Percentiles rank a stretch among this genome's conserved stretches.
Evolutionary conservation across 371 early-diverging fungal genomes (phyloP).

Genomic region (Mucor circinelloides): DNA sequence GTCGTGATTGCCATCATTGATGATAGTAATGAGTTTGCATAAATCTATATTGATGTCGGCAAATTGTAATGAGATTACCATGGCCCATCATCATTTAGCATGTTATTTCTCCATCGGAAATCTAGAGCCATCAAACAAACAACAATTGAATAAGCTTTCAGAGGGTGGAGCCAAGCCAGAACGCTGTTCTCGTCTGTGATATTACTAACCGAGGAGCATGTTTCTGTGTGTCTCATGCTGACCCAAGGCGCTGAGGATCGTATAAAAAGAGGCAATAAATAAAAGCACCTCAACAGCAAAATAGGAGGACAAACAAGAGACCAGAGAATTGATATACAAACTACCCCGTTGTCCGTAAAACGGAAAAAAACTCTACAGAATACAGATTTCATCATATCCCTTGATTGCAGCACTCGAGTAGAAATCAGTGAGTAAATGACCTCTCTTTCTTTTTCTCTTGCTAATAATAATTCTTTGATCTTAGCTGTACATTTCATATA

Average conservation of each 20-base stretch:
- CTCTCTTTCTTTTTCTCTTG: background rate
- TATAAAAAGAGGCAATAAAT: background rate
- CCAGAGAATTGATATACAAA: conserved; percentile 9
- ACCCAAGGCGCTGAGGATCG: background rate
- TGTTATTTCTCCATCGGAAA: conserved; percentile 9
- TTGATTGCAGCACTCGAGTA: background rate
- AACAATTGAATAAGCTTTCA: background rate
- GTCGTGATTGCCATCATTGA: background rate
- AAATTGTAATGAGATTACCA: background rate
- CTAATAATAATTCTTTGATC: background rate
- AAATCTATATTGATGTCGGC: background rate
- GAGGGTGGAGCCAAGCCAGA: background rate
- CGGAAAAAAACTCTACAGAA: conserved; percentile 16
- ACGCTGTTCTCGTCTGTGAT: background rate
- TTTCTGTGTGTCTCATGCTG: background rate
- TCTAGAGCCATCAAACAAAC: conserved; percentile 10
- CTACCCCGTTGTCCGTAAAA: conserved; percentile 13
- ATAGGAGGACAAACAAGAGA: background rate
- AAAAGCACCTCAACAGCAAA: background rate
- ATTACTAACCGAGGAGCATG: conserved; percentile 13
- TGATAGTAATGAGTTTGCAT: background rate
- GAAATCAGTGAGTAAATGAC: conserved; percentile 1
- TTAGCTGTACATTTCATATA: background rate
- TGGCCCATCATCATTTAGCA: background rate
- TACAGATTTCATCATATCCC: conserved; percentile 8